These are phyloP conservation scores for Gossypium stocksii DNA, from an alignment of 345 rosid genomes.

Conservation along the genomic window DNA sequence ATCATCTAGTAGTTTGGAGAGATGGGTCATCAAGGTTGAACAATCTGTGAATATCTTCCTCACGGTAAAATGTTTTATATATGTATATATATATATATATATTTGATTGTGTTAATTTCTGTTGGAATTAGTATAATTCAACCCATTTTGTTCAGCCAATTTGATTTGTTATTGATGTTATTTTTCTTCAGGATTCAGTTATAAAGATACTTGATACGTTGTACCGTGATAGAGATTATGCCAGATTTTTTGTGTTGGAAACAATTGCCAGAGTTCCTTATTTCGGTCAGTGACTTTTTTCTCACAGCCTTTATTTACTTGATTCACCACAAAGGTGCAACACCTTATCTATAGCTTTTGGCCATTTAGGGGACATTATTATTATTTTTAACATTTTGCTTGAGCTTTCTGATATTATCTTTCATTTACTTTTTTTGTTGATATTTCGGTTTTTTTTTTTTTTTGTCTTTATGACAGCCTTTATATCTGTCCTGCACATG, in stretches of 20 bases:
- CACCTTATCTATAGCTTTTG: not conserved
- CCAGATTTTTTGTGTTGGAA: constrained; percentile 90
- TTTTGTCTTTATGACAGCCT: constrained; percentile 46
- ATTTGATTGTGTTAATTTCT: not conserved
- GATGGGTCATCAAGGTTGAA: constrained; percentile 66
- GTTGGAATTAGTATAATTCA: not conserved
- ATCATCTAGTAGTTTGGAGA: constrained; percentile 38
- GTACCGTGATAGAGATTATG: constrained; percentile 75
- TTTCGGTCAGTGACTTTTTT: constrained; percentile 58
- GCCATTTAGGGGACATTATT: not conserved
- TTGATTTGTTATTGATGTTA: constrained; percentile 13
- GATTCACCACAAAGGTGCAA: not conserved
- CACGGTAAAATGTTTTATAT: constrained; percentile 38
- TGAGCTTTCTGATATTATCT: constrained; percentile 2
- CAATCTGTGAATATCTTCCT: constrained; percentile 77
- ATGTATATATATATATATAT: constrained; percentile 2
- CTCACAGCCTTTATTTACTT: not conserved
- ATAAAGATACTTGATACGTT: constrained; percentile 78
- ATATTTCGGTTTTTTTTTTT: not conserved
- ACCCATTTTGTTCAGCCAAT: not conserved
- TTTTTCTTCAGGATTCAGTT: constrained; percentile 63
- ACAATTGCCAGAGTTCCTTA: constrained; percentile 98
- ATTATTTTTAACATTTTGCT: not conserved
- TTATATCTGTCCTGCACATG: constrained; percentile 91
- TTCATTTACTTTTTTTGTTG: constrained; percentile 2